phyloP scores from a whole-genome alignment of 78 protist genomes.

The Monocercomonoides exilis region DNA sequence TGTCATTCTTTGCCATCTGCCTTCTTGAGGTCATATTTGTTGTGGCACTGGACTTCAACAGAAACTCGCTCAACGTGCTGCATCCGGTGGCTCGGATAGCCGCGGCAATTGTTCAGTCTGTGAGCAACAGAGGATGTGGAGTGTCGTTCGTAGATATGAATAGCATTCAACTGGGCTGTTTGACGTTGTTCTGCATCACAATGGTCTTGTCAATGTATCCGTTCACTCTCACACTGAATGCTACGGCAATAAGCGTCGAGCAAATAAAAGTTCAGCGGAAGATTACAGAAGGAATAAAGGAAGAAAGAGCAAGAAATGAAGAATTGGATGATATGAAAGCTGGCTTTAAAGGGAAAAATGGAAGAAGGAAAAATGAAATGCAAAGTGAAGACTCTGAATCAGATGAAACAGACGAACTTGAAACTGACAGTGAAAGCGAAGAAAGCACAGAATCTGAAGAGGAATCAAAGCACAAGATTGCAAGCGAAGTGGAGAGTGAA shows the following conservation, averaged over 20 bases:
- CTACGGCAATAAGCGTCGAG: not conserved
- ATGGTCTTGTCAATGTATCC: not conserved
- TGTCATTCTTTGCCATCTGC: not conserved
- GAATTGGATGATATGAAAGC: too few relatives aligned
- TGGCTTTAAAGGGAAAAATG: too few relatives aligned
- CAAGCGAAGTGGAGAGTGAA: too few relatives aligned
- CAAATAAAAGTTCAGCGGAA: not conserved
- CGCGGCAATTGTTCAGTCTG: not conserved
- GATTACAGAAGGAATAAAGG: too few relatives aligned
- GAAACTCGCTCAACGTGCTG: not conserved
- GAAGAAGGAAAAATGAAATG: too few relatives aligned
- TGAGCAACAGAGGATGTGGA: not conserved
- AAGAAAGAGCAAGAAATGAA: too few relatives aligned
- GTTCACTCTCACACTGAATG: not conserved
- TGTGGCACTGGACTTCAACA: not conserved
- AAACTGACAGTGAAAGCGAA: too few relatives aligned
- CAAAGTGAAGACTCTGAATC: too few relatives aligned
- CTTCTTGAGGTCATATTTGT: not conserved
- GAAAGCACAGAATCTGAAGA: too few relatives aligned
- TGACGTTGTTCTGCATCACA: not conserved
- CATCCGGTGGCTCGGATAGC: not conserved
- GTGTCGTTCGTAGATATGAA: not conserved
- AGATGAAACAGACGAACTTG: too few relatives aligned
- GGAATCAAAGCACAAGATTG: too few relatives aligned
- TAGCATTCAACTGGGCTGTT: not conserved